phyloP scores from a whole-genome alignment of 306 rosid genomes.

The Cucurbita argyrosperma region DNA sequence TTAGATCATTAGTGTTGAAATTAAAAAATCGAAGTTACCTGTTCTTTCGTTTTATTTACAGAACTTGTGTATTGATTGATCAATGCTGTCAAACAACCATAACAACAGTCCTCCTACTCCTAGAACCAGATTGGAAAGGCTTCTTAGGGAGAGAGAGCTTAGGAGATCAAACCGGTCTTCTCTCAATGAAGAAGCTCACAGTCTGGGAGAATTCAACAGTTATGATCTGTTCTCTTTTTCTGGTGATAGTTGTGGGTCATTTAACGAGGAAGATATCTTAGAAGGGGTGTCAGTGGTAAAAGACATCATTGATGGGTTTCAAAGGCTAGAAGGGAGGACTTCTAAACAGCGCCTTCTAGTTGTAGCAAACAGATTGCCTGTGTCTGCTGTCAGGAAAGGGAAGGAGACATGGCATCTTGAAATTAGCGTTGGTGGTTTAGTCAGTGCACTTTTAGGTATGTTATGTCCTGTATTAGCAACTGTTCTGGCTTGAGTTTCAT shows the following conservation, averaged over 20 bases:
- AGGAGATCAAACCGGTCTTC: conserved; percentile 43
- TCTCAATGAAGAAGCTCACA: conserved; percentile 32
- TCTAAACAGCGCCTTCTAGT: conserved; percentile 65
- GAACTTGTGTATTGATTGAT: conserved; percentile 12
- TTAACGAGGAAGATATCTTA: conserved; percentile 34
- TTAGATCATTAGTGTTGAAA: no score
- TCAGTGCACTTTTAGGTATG: conserved; percentile 91
- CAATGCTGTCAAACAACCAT: conserved; percentile 63
- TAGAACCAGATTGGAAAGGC: conserved; percentile 76
- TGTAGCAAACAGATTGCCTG: conserved; percentile 89
- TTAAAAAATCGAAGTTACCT: background rate
- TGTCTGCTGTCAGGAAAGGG: conserved; percentile 76
- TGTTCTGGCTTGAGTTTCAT: background rate
- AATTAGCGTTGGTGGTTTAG: conserved; percentile 84
- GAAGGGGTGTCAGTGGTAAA: conserved; percentile 24
- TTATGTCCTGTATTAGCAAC: background rate
- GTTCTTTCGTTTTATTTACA: conserved; percentile 8
- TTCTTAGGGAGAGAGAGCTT: conserved; percentile 79
- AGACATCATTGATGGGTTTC: conserved; percentile 25
- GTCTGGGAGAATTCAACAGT: conserved; percentile 25
- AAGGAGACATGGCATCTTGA: conserved; percentile 78
- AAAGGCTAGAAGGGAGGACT: conserved; percentile 41
- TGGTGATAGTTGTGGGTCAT: conserved; percentile 18
- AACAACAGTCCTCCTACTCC: conserved; percentile 51
- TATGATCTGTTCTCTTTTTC: conserved; percentile 17